Percentiles rank a stretch among this genome's conserved stretches.
Evolutionary conservation across 331 rosid species (phyloP).

Genomic region (Saraca asoca): DNA sequence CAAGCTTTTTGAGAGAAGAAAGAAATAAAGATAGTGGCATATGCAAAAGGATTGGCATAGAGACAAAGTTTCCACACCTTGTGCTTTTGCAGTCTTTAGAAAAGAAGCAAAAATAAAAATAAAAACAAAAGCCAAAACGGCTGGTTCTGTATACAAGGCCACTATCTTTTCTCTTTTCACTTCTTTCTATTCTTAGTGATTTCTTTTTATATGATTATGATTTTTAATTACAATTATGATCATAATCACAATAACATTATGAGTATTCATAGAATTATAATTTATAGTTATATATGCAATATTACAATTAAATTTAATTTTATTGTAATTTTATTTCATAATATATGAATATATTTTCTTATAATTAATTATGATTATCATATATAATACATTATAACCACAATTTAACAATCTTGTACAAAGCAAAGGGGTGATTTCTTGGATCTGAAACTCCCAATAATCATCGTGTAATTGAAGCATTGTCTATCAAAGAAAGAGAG

Average conservation of each 20-base stretch:
- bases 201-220: slow-evolving; percentile 51
- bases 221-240: too few species aligned
- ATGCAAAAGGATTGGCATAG: slow-evolving; percentile 48
- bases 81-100: slow-evolving; percentile 78
- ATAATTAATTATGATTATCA: too few species aligned
- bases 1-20: slow-evolving; percentile 33
- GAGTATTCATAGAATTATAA: too few species aligned
- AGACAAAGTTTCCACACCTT: slow-evolving; percentile 82
- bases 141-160: slow-evolving; percentile 35
- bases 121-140: slow-evolving; percentile 41
- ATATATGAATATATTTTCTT: too few species aligned
- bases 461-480: slow-evolving; percentile 56
- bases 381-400: too few species aligned
- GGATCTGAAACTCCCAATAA: slow-evolving; percentile 77
- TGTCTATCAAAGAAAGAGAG: background rate
- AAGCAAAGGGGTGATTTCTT: slow-evolving; percentile 77
- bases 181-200: slow-evolving; percentile 40
- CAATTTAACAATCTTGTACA: too few species aligned
- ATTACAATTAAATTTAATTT: too few species aligned
- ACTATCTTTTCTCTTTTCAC: slow-evolving; percentile 39
- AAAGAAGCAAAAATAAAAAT: slow-evolving; percentile 40
- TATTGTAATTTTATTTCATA: too few species aligned
- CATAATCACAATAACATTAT: too few species aligned
- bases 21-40: slow-evolving; percentile 35
- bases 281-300: too few species aligned